Evolutionary conservation across 192 early-diverging fungal species (phyloP).

Genomic region (Coemansia umbellata): DNA sequence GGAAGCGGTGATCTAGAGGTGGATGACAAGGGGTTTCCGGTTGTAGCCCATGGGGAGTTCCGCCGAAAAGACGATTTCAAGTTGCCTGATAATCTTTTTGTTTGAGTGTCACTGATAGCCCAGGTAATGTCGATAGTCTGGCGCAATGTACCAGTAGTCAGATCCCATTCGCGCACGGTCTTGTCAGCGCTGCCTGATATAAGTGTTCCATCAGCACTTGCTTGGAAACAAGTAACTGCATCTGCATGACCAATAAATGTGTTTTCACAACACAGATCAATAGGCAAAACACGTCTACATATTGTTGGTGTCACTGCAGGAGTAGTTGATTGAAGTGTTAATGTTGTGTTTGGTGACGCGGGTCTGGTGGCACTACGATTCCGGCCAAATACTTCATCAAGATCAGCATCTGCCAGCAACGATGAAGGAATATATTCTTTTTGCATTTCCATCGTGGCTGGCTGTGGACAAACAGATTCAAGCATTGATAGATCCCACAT

Average conservation of each 20-base stretch:
- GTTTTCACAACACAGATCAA: conserved; percentile 35
- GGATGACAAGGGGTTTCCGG: too few relatives aligned
- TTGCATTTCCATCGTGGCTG: conserved; percentile 45
- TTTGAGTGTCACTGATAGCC: conserved; percentile 46
- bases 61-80: neutral
- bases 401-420: neutral
- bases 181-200: conserved; percentile 71
- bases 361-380: neutral
- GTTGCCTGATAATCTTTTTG: neutral
- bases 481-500: conserved; percentile 65
- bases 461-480: conserved; percentile 54
- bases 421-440: conserved; percentile 16
- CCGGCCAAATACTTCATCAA: neutral
- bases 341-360: neutral
- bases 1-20: conserved; percentile 2
- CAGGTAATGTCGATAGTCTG: conserved; percentile 67
- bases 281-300: conserved; percentile 13
- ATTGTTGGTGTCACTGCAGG: conserved; percentile 49
- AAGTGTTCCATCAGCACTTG: conserved; percentile 6
- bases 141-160: conserved; percentile 61
- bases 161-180: conserved; percentile 77
- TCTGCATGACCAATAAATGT: conserved; percentile 30
- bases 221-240: conserved; percentile 50
- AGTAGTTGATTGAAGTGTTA: conserved; percentile 54
- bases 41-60: neutral